Percentiles rank a stretch among this genome's conserved stretches.
Evolutionary conservation across 2,329 filamentous ascomycete genomes (phyloP).

Genomic region (Fusarium globosum): DNA sequence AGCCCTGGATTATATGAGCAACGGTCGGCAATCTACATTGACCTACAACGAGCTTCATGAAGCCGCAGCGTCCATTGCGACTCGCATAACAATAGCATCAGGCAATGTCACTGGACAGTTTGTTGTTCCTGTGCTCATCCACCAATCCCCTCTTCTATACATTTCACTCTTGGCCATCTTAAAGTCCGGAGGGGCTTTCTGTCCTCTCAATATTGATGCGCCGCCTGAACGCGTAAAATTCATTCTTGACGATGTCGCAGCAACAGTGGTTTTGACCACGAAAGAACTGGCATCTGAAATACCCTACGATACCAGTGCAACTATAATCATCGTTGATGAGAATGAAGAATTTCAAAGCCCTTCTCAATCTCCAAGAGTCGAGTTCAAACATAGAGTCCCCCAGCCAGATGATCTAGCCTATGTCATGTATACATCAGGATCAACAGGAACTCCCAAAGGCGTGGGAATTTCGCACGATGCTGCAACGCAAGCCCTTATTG

Average conservation of each 20-base stretch:
- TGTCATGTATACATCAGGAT: constrained; percentile 93
- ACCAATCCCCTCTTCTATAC: constrained; percentile 82
- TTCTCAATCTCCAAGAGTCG: background rate
- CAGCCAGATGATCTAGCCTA: constrained; percentile 72
- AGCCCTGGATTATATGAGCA: constrained; percentile 50
- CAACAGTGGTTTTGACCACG: constrained; percentile 74
- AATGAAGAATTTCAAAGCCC: constrained; percentile 12
- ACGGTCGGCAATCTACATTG: constrained; percentile 52
- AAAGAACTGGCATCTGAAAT: constrained; percentile 57
- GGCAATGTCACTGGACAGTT: constrained; percentile 46
- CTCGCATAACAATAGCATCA: constrained; percentile 52
- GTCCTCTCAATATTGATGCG: constrained; percentile 82
- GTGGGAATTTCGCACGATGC: constrained; percentile 84
- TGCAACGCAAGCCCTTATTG: constrained; percentile 83
- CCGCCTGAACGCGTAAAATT: constrained; percentile 82
- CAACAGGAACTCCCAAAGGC: constrained; percentile 89
- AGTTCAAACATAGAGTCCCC: constrained; percentile 31
- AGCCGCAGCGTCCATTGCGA: constrained; percentile 66
- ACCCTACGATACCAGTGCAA: constrained; percentile 47
- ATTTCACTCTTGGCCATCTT: constrained; percentile 80
- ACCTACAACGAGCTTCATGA: constrained; percentile 73
- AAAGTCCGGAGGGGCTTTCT: constrained; percentile 86
- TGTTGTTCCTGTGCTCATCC: constrained; percentile 80
- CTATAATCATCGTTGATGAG: constrained; percentile 53
- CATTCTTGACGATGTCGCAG: constrained; percentile 81